These are phyloP conservation scores for Phytophthora colocasiae DNA, from an alignment of 352 stramenopile genomes.

Conservation along the genomic window DNA sequence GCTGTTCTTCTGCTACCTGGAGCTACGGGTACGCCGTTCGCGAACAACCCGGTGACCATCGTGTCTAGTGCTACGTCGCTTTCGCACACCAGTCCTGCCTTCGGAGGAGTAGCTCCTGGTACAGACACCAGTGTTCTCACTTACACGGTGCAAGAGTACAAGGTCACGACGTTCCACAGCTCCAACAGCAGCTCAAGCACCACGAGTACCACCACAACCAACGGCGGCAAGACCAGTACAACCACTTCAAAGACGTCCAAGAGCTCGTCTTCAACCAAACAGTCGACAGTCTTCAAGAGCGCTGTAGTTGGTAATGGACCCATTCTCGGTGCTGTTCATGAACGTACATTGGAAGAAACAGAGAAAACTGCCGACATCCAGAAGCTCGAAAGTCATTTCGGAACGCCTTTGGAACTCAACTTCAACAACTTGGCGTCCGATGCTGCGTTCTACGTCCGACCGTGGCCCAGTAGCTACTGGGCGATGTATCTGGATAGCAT, in stretches of 20 bases:
- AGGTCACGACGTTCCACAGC: conserved; percentile 19
- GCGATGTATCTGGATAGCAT: conserved; percentile 68
- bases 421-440: conserved; percentile 29
- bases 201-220: conserved; percentile 18
- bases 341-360: conserved; percentile 30
- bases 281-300: conserved; percentile 28
- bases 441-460: conserved; percentile 37
- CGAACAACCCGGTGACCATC: conserved; percentile 45
- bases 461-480: conserved; percentile 72
- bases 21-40: conserved; percentile 30
- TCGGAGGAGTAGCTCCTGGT: conserved; percentile 27
- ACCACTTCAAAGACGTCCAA: conserved; percentile 14
- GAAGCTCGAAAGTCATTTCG: conserved; percentile 47
- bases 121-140: conserved; percentile 17
- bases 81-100: conserved; percentile 39
- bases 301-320: conserved; percentile 11
- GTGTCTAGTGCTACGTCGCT: conserved; percentile 29
- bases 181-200: conserved; percentile 23
- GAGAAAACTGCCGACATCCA: conserved; percentile 34
- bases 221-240: conserved; percentile 16
- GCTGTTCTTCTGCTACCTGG: conserved; percentile 17
- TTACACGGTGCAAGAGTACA: conserved; percentile 33
- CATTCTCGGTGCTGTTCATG: background rate
- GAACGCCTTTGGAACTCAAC: conserved; percentile 36
- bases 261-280: conserved; percentile 24